Conservation (phyloP, 2,329 filamentous ascomycete genomes). For the Chaetomium globosum region DNA sequence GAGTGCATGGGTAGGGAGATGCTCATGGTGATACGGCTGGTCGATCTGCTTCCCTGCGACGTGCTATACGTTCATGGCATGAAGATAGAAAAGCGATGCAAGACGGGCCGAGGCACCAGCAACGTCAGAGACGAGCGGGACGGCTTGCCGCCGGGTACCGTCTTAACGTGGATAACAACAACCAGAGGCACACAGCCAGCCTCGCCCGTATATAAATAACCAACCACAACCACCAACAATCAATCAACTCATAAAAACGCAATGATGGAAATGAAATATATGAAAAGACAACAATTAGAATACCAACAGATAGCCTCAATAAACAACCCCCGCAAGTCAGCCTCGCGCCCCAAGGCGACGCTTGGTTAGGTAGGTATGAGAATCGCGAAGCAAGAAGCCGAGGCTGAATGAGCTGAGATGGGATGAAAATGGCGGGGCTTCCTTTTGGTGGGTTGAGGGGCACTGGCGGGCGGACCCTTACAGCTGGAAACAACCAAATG, state of each 20-base stretch:
- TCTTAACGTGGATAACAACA: conserved; percentile 1
- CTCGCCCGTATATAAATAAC: neutral
- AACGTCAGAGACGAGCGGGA: conserved; percentile 14
- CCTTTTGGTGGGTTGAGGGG: neutral
- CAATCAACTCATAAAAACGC: neutral
- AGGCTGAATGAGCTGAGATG: neutral
- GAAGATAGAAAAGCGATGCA: neutral
- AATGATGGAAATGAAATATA: neutral
- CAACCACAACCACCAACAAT: neutral
- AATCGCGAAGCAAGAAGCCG: neutral
- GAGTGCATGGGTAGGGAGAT: conserved; percentile 56
- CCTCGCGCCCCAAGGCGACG: conserved; percentile 10
- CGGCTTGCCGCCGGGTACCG: neutral
- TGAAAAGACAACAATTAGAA: neutral
- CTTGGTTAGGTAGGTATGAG: conserved; percentile 6
- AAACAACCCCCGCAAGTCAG: conserved; percentile 1
- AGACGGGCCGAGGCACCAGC: conserved; percentile 1
- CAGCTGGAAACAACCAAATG: neutral
- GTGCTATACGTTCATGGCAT: conserved; percentile 21
- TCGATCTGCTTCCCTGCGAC: neutral
- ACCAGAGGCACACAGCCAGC: neutral
- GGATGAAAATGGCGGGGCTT: conserved; percentile 13
- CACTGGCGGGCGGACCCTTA: neutral
- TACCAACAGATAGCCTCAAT: neutral
- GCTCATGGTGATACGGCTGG: conserved; percentile 49